Conservation (phyloP, 1,139 yeast genomes). For the Yamadazyma sp. region DNA sequence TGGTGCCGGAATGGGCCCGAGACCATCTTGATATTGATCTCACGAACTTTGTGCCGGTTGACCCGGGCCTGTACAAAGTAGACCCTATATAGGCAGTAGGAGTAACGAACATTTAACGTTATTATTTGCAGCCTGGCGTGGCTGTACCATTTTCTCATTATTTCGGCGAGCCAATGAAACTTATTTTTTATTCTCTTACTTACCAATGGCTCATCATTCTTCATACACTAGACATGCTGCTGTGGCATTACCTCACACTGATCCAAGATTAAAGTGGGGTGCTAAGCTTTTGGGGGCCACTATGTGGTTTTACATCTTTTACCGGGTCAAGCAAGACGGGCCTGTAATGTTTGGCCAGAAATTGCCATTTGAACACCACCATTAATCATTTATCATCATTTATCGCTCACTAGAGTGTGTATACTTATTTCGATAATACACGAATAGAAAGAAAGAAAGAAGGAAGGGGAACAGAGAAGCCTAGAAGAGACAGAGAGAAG, state of each 20-base stretch:
- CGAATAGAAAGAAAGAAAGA: no score
- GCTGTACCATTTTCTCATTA: no score
- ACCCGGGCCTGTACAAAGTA: conserved; percentile 5
- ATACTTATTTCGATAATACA: no score
- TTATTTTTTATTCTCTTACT: not conserved
- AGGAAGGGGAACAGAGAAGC: no score
- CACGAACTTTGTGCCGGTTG: conserved; percentile 15
- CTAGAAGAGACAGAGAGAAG: no score
- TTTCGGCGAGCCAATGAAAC: conserved; percentile 4
- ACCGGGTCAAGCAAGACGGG: conserved; percentile 73
- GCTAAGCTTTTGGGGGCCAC: conserved; percentile 74
- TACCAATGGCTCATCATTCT: conserved; percentile 26
- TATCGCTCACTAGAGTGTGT: no score
- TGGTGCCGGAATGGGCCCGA: conserved; percentile 43
- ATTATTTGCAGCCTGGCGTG: conserved; percentile 5
- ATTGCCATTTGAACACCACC: conserved; percentile 44
- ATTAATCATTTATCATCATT: conserved; percentile 12
- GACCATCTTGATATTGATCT: conserved; percentile 10
- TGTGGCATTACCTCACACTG: conserved; percentile 55
- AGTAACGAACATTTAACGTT: not conserved
- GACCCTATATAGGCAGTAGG: conserved; percentile 8
- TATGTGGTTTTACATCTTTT: conserved; percentile 86
- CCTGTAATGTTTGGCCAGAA: conserved; percentile 55
- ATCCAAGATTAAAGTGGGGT: conserved; percentile 54
- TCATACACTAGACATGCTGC: conserved; percentile 55